phyloP scores from a whole-genome alignment of 495 filamentous ascomycete species.

The Annulohypoxylon bovei region DNA sequence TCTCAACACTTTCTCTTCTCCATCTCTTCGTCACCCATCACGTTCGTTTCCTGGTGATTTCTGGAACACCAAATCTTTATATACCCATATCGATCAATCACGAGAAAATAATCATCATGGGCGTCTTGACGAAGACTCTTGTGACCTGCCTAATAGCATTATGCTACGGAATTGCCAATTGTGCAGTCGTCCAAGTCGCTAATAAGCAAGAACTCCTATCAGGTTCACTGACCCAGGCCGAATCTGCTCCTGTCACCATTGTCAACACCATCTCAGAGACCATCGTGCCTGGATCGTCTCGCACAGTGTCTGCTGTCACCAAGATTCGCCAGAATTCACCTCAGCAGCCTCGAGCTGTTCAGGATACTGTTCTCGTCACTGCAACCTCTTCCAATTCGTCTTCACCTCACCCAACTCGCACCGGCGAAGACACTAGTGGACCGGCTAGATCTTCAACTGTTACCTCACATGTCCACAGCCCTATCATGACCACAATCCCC shows the following conservation, averaged over 20 bases:
- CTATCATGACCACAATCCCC: conserved; percentile 21
- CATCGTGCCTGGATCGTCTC: neutral
- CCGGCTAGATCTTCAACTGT: neutral
- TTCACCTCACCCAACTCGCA: conserved; percentile 1
- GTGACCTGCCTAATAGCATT: conserved; percentile 37
- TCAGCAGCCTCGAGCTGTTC: neutral
- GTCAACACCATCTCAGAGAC: neutral
- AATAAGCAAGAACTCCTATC: conserved; percentile 12
- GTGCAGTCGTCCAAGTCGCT: neutral
- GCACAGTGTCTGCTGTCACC: conserved; percentile 24
- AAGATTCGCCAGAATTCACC: conserved; percentile 19
- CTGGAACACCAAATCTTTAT: conserved; percentile 7
- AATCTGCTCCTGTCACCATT: neutral
- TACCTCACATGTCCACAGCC: conserved; percentile 2
- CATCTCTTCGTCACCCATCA: neutral
- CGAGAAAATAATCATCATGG: neutral
- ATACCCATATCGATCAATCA: neutral
- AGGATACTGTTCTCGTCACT: neutral
- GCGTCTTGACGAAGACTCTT: conserved; percentile 9
- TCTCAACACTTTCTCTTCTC: neutral
- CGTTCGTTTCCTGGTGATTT: neutral
- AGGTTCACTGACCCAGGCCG: neutral
- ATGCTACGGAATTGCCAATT: conserved; percentile 16
- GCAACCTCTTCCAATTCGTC: neutral
- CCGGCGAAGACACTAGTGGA: conserved; percentile 10